Conservation (phyloP, 2,329 filamentous ascomycete genomes). For the Berkeleyomyces rouxiae region DNA sequence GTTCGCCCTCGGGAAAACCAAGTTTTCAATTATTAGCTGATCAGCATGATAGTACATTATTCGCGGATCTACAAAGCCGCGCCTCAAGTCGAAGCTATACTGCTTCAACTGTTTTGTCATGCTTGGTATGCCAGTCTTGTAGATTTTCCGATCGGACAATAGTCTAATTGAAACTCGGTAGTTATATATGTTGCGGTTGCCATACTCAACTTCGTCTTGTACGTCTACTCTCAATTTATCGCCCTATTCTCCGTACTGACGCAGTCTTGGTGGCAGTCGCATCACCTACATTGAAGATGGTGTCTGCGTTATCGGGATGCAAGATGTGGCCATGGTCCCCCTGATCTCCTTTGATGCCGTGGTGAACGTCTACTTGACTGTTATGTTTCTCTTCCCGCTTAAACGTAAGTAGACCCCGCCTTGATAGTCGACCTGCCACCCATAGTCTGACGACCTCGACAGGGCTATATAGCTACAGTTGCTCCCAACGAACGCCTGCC, state of each 20-base stretch:
- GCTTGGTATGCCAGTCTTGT: conserved; percentile 15
- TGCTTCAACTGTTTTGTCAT: conserved; percentile 45
- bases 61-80: conserved; percentile 31
- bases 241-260: background rate
- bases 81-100: conserved; percentile 41
- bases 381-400: conserved; percentile 45
- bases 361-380: conserved; percentile 46
- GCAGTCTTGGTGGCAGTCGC: conserved; percentile 25
- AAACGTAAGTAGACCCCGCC: conserved; percentile 26
- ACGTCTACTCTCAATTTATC: conserved; percentile 17
- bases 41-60: conserved; percentile 35
- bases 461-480: conserved; percentile 40
- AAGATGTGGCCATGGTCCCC: conserved; percentile 40
- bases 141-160: background rate
- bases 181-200: conserved; percentile 31
- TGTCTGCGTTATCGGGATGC: conserved; percentile 45
- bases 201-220: conserved; percentile 45
- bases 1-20: conserved; percentile 15
- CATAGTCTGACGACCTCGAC: background rate
- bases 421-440: background rate
- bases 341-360: conserved; percentile 44
- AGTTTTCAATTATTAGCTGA: background rate
- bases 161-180: conserved; percentile 2
- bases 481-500: conserved; percentile 25
- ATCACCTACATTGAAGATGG: conserved; percentile 38